A percentile compares a stretch with the other conserved stretches of the same genome.
Evolutionary conservation across 306 rosid species (phyloP).

Genomic region (Cajanus cajan): DNA sequence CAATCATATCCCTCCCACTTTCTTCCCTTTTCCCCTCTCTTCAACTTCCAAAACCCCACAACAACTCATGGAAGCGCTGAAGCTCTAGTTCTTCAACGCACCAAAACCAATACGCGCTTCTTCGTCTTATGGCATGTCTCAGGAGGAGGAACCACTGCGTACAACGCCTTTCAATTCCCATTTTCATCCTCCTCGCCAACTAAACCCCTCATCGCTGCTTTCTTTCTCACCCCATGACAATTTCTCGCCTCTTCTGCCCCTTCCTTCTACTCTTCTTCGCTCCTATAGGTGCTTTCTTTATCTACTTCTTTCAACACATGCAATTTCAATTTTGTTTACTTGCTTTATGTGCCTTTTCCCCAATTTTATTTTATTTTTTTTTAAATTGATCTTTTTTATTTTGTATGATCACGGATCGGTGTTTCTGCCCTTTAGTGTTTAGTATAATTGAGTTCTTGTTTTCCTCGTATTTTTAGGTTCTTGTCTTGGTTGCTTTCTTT

Average conservation of each 20-base stretch:
- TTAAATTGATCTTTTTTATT: not conserved
- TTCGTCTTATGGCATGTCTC: conserved; percentile 75
- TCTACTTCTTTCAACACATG: not conserved
- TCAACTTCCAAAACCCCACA: not conserved
- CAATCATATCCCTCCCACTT: not conserved
- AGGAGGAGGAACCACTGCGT: conserved; percentile 45
- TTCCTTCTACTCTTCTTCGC: conserved; percentile 43
- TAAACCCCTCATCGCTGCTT: not conserved
- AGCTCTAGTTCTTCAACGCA: conserved; percentile 22
- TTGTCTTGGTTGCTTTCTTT: conserved; percentile 3
- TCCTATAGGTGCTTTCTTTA: conserved; percentile 55
- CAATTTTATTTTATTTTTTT: not conserved
- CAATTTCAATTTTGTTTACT: not conserved
- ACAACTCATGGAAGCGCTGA: conserved; percentile 3
- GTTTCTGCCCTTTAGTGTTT: not conserved
- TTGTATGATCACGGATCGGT: conserved; percentile 6
- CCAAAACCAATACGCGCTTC: conserved; percentile 2
- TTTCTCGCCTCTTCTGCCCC: conserved; percentile 36
- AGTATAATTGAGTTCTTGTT: not conserved
- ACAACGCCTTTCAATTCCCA: conserved; percentile 10
- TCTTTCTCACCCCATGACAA: conserved; percentile 38
- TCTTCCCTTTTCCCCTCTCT: conserved; percentile 14
- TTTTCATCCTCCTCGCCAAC: conserved; percentile 28
- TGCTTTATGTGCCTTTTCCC: not conserved
- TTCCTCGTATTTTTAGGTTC: not conserved